Evolutionary conservation across 129 eudicot genomes (phyloP).

Genomic region (Daucus carota): DNA sequence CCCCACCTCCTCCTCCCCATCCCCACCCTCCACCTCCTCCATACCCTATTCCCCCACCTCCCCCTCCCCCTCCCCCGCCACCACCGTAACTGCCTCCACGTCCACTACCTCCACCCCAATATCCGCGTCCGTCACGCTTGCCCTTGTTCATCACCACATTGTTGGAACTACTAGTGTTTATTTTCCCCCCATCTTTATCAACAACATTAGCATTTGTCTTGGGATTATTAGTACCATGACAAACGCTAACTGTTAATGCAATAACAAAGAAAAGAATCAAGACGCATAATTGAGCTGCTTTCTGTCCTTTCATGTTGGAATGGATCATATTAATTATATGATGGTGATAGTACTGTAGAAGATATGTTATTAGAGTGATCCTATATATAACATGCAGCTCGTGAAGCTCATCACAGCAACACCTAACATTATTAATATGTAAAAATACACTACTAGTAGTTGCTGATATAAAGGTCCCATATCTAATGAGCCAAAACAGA

Average conservation of each 20-base stretch:
- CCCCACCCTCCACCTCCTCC: constrained; percentile 15
- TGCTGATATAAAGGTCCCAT: not conserved
- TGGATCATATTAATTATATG: not conserved
- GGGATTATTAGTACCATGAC: not conserved
- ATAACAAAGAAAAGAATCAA: not conserved
- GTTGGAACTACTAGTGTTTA: not conserved
- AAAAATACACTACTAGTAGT: not conserved
- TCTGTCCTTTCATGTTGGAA: not conserved
- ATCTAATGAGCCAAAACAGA: not conserved
- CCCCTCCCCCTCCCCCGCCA: not conserved
- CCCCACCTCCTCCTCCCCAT: constrained; percentile 10
- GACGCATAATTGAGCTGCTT: not conserved
- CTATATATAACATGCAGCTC: not conserved
- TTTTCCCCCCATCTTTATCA: not conserved
- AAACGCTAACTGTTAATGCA: not conserved
- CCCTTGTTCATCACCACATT: constrained; percentile 8
- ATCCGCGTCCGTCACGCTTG: not conserved
- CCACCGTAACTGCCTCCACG: not conserved
- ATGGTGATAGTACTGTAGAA: not conserved
- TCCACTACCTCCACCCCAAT: constrained; percentile 1
- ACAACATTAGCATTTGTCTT: not conserved
- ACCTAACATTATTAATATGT: not conserved
- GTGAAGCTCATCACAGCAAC: not conserved
- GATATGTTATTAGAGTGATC: not conserved
- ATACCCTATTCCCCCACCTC: not conserved